Percentiles rank a stretch among this genome's conserved stretches.
These are phyloP conservation scores for Actinomucor elegans DNA, from an alignment of 371 early-diverging fungal species.

Conservation along the genomic window DNA sequence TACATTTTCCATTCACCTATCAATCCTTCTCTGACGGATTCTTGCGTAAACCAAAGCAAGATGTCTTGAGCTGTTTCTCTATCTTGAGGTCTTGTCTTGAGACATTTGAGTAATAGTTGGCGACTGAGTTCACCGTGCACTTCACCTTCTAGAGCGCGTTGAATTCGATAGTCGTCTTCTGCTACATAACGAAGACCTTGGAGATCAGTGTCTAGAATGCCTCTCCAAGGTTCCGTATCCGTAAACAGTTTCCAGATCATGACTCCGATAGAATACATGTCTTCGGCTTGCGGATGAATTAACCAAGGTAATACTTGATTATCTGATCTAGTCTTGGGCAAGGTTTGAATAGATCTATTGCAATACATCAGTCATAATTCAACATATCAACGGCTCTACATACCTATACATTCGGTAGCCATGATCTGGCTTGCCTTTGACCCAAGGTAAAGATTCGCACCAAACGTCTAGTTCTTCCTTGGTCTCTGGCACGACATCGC, in stretches of 20 bases:
- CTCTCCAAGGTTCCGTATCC: slow-evolving; percentile 68
- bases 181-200: slow-evolving; percentile 62
- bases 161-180: slow-evolving; percentile 57
- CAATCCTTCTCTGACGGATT: slow-evolving; percentile 27
- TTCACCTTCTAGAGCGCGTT: slow-evolving; percentile 53
- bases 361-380: background rate
- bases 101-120: slow-evolving; percentile 48
- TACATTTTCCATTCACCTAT: slow-evolving; percentile 52
- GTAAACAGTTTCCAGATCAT: slow-evolving; percentile 69
- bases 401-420: slow-evolving; percentile 63
- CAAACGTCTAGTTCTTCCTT: slow-evolving; percentile 50
- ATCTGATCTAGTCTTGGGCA: slow-evolving; percentile 60
- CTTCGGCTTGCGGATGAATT: slow-evolving; percentile 64
- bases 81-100: slow-evolving; percentile 52
- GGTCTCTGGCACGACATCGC: slow-evolving; percentile 46
- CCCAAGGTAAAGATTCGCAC: slow-evolving; percentile 52
- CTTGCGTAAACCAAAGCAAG: slow-evolving; percentile 43
- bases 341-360: slow-evolving; percentile 56
- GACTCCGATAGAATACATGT: slow-evolving; percentile 65
- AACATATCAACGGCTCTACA: too few species aligned
- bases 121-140: slow-evolving; percentile 52
- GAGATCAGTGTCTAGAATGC: slow-evolving; percentile 64
- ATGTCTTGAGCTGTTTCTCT: slow-evolving; percentile 50
- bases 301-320: slow-evolving; percentile 48
- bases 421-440: slow-evolving; percentile 63